Percentiles rank a stretch among this genome's conserved stretches.
phyloP scores from a whole-genome alignment of 2,329 filamentous ascomycete species.

The Allantophomopsis cytisporea region DNA sequence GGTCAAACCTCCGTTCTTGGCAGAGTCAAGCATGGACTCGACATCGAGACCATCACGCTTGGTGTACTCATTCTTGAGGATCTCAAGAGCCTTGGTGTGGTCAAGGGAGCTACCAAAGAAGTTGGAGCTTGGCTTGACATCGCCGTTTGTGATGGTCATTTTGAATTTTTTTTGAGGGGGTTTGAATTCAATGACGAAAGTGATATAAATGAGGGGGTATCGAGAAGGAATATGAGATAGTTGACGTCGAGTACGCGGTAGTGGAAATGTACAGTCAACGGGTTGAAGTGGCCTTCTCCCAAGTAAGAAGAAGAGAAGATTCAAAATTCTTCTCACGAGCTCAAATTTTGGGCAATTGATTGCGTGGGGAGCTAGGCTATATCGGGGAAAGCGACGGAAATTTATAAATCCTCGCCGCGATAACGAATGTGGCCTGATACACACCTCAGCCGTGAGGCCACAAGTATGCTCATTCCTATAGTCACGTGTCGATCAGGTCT shows the following conservation, averaged over 20 bases:
- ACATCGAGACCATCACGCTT: slow-evolving; percentile 77
- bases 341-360: no score
- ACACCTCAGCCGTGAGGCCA: no score
- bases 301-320: slow-evolving; percentile 30
- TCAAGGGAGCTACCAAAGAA: slow-evolving; percentile 40
- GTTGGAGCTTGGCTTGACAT: slow-evolving; percentile 34
- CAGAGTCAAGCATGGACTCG: slow-evolving; percentile 77
- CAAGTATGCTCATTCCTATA: no score
- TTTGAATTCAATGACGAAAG: slow-evolving; percentile 16
- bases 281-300: slow-evolving; percentile 45
- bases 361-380: no score
- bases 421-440: no score
- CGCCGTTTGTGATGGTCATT: slow-evolving; percentile 64
- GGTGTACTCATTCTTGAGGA: slow-evolving; percentile 66
- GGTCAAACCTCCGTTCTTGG: slow-evolving; percentile 83
- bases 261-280: slow-evolving; percentile 36
- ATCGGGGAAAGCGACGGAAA: no score
- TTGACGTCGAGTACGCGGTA: slow-evolving; percentile 26
- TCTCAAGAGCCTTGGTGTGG: slow-evolving; percentile 61
- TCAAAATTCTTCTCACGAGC: slow-evolving; percentile 4
- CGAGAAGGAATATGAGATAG: slow-evolving; percentile 16
- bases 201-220: slow-evolving; percentile 10
- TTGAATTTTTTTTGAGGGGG: slow-evolving; percentile 21
- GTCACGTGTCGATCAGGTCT: no score
- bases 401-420: no score